Base-by-base conservation (phyloP, 352 stramenopile species). In the Discostella stelligera region DNA sequence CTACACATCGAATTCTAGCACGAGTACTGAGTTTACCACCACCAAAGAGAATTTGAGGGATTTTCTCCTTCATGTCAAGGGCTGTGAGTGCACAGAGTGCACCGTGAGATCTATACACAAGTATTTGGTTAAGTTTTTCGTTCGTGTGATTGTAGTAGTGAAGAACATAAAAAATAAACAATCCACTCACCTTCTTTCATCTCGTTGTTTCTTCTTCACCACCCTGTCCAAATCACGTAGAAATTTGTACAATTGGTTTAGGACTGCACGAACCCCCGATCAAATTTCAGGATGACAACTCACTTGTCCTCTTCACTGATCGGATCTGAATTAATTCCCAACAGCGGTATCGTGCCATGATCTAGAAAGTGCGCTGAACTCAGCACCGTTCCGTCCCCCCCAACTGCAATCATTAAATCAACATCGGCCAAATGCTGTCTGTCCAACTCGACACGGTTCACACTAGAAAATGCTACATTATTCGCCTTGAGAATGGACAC, bases 361-460 rank as follows among this genome's bases (percentile, higher is more conserved):
- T 93, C 86, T 41, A 93, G 73, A 84, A 93, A 92, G 70, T 93
- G 88, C 21, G 90, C 87, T 0, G 82, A 68, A 48, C 79, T 91
- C 8, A 96, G 80, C 10, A 94, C 88, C 0, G 93, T 96, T 11
- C 93, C 93, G 84, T 96, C 93, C 9, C 93, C 93, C 25, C 92
- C 91, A 30, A 95, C 90, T 20, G 92, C 84, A 44, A 95, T 82
- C 30, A 96, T 79, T 20, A 96, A 75, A 82, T 96, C 92, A 23
- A 93, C 82, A 79, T 93, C 84, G 14, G 88, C 75, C 54, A 95
- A 73, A 81, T 95, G 91, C 65, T 96, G 92, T 59, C 90, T 83
- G 77, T 95, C 91, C 39, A 95, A 74, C 75, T 95, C 91, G 8
- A 95, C 90, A n/a, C 93, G 83, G 75, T 94, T 94, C 48, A 96